Evolutionary conservation across 2,329 filamentous ascomycete species (phyloP), one percentile per base, ranked within the genome.

Genomic region (Aspergillus quadrilineatus): DNA sequence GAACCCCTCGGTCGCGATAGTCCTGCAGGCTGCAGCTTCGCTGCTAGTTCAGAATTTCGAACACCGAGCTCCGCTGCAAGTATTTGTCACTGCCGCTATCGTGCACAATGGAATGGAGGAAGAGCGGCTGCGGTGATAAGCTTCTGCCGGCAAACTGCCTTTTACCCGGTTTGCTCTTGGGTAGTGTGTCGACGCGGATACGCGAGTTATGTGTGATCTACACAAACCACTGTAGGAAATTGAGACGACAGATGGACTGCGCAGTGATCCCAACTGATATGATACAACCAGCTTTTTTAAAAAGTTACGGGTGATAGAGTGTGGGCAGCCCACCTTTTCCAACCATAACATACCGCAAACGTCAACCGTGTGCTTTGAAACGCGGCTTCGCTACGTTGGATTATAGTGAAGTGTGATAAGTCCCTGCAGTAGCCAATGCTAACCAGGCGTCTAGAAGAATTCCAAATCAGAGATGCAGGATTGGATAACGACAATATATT

Each of bases 21-120:
- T 46, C 42, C 30, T 48, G 37, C 55, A 50, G 48, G 37, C 32
- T 26, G n/a, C 39, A 8, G n/a, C 39, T 22, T 17, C n/a, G 8
- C 22, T 17, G 22, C n/a, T 42, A 7, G 41, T 32, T 60, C 49
- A 41, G 17, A 56, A 62, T 50, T 52, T 37, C 51, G 14, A 6
- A 4, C 50, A 14, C 22, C 50, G 50, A 22, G 22, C 22, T 22
- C 43, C 29, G 34, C 50, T 43, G 51, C 51, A 50, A 57, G 22
- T 44, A 63, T 63, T 63, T 63, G 61, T 60, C 59, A 62, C 41
- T 6, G 22, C 6, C 41, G 9, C 14, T 15, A 15, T 47, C 44
- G 9, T 17, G 28, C 2, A 15, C 15, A 7, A 30, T 12, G 43
- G 14, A 45, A 29, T n/a, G 4, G 26, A 30, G 12, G 28, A n/a